Base-by-base conservation (phyloP, 345 rosid genomes). In the Corchorus capsularis region DNA sequence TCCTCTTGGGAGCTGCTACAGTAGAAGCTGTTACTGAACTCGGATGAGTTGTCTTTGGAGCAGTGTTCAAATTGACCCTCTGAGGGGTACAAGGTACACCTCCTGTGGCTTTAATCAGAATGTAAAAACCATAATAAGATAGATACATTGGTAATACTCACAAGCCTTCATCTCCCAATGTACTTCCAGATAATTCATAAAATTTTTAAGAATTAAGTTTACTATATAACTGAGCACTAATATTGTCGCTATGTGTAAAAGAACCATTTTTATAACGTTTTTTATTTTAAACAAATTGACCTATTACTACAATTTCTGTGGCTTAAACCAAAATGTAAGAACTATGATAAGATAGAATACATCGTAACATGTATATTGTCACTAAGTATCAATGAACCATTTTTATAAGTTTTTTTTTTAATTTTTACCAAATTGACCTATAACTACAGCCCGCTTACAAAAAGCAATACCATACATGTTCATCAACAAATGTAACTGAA, bases 11-110 rank as follows among this genome's bases (percentile, higher is more conserved):
- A 56, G 85, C 86, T 73, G 88, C 85, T 74, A 83, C 79, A 79
- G 77, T 86, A 69, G 89, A 79, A 80, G 77, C 86, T 46, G 87
- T 47, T 6, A 50, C 37, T 7, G 96, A 77, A 82, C 74, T 82
- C 32, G 85, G 81, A 34, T 84, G 52, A 66, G 79, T 75, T 10
- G 87, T 78, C 85, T 83, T 93, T 63, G 84, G 71, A 69, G 76
- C 88, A 74, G 83, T 72, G 76, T 83, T 85, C 55, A 79, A 13
- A 81, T 71, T 87, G 76, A 81, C 88, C 85, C 89, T 89, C 82
- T 91, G 98, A 82, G 97, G 99, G 82, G 96, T 92, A 73, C 87
- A 82, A 46, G 94, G 89, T 73, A 81, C 85, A 89, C 80, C 91
- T 87, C 96, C 97, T 57, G 94, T 72, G 79, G 94, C 98, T 96